Evolutionary conservation across 495 filamentous ascomycete species (phyloP), one percentile per base, ranked within the genome.

Genomic region (Beverwykella pulmonaria): DNA sequence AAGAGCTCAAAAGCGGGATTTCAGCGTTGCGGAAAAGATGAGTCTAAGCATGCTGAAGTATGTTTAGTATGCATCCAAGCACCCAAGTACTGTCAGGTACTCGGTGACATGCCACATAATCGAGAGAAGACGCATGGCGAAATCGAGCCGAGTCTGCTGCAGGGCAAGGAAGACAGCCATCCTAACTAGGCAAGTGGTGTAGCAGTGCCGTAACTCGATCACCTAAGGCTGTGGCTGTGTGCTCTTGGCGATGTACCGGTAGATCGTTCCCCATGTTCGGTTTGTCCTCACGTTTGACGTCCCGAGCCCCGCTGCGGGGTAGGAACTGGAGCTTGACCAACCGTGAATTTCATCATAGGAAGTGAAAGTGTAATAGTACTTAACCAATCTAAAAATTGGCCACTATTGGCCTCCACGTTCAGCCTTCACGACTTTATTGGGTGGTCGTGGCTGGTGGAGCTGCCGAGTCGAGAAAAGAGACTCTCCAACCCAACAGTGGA

Each of bases 1-100:
- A 95, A 72, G 92, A 97, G 80, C 36, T 92, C 14, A 66, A 90
- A 84, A 78, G 80, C 76, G 25, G 20, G 83, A 78, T 53, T 46
- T 26, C 30, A 81, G 75, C 71, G 74, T 77, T 79, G 60, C 67
- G 80, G 68, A 79, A 73, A 57, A 27, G 49, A 65, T 59, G 60
- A 63, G 29, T 1, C 34, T 4, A 22, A 9, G n/a, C 23, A 17
- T n/a, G 1, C 15, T 27, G 22, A 9, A 8, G 27, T 5, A 10
- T 19, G 19, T 30, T 61, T 12, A 27, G 22, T 27, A 22, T 26
- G 27, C 20, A 7, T n/a, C n/a, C 44, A 48, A 52, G 46, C 17
- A 48, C 6, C 17, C 4, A 48, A 48, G 22, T n/a, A 23, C n/a
- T 23, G 5, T 5, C 17, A 48, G 46, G 17, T 7, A 48, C 17